Conservation (phyloP, 2,329 filamentous ascomycete genomes). For the Cryphonectria nitschkei region DNA sequence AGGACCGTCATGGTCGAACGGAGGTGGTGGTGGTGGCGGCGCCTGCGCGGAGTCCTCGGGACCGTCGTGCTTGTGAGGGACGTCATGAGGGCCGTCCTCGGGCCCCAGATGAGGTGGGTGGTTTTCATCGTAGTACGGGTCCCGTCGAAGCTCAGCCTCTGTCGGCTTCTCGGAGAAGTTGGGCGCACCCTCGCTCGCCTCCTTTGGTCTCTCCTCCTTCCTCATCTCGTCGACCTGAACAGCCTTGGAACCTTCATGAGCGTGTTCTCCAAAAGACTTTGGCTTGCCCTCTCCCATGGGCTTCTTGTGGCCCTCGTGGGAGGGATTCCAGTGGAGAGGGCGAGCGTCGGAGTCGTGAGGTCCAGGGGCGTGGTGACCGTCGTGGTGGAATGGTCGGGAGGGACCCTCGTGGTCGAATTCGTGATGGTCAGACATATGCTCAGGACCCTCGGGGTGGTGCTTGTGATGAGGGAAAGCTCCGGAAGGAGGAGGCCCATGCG, state of each 20-base stretch:
- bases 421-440: background rate
- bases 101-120: background rate
- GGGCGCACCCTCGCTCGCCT: background rate
- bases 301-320: conserved; percentile 5
- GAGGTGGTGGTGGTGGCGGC: background rate
- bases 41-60: background rate
- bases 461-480: conserved; percentile 4
- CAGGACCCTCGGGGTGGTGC: background rate
- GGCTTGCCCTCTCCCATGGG: background rate
- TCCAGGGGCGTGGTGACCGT: background rate
- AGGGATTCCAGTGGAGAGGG: background rate
- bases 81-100: conserved; percentile 6
- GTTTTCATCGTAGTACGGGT: conserved; percentile 10
- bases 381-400: background rate
- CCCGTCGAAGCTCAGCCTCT: conserved; percentile 26
- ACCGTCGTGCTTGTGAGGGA: conserved; percentile 10
- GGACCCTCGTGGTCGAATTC: background rate
- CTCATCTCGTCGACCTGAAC: background rate
- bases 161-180: conserved; percentile 8
- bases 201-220: background rate
- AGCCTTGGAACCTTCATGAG: background rate
- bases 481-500: conserved; percentile 24
- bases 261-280: background rate
- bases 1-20: background rate
- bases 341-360: background rate